Conservation (phyloP, 805 yeast genomes). For the Cyberlindnera nakhonratchasimensis region DNA sequence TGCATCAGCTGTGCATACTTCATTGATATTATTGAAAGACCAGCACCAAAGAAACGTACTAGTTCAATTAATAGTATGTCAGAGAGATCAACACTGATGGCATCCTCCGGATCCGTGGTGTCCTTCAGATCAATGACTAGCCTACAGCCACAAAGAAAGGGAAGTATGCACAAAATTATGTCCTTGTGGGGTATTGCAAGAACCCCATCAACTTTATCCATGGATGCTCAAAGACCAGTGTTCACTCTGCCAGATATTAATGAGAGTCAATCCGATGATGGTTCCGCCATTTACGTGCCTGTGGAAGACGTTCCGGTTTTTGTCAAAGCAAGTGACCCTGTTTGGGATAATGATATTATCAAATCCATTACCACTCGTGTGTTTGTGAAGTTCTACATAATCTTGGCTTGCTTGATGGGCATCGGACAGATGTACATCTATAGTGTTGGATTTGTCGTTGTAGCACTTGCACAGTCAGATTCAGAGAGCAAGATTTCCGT, state of each 20-base stretch:
- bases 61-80: slow-evolving; percentile 3
- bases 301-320: slow-evolving; percentile 31
- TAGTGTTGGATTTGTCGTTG: slow-evolving; percentile 71
- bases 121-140: slow-evolving; percentile 10
- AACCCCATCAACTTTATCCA: slow-evolving; percentile 22
- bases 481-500: slow-evolving; percentile 28
- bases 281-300: slow-evolving; percentile 27
- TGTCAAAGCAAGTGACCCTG: slow-evolving; percentile 26
- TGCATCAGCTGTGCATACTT: slow-evolving; percentile 33
- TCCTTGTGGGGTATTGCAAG: slow-evolving; percentile 30
- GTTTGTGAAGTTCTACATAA: slow-evolving; percentile 50
- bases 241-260: slow-evolving; percentile 8
- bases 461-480: slow-evolving; percentile 37
- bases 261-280: slow-evolving; percentile 9
- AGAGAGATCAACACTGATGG: slow-evolving; percentile 12
- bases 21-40: slow-evolving; percentile 24
- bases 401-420: slow-evolving; percentile 57
- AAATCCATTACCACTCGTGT: slow-evolving; percentile 23
- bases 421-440: slow-evolving; percentile 71
- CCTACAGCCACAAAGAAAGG: slow-evolving; percentile 16
- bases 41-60: slow-evolving; percentile 9
- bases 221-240: slow-evolving; percentile 16
- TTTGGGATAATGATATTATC: slow-evolving; percentile 27
- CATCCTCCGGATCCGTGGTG: slow-evolving; percentile 9
- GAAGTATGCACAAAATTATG: slow-evolving; percentile 20